Percentiles rank a stretch among this genome's conserved stretches.
Evolutionary conservation across 305 asterid species (phyloP).

Genomic region (Galium porrigens): DNA sequence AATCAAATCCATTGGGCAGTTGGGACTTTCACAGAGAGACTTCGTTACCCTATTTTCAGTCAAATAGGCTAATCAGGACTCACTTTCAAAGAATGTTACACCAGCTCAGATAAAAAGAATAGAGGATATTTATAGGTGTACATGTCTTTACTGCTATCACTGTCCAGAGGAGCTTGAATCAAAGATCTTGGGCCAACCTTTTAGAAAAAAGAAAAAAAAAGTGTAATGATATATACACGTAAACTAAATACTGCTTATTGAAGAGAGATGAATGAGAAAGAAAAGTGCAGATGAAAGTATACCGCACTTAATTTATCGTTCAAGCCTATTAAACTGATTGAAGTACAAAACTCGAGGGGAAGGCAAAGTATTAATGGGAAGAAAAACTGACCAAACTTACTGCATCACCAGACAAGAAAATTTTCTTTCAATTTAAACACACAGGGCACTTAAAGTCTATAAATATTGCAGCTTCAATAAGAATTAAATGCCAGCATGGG

Average conservation of each 20-base stretch:
- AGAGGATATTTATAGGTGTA: conserved; percentile 24
- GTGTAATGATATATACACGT: conserved; percentile 13
- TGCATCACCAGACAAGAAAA: neutral
- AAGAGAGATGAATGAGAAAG: conserved; percentile 15
- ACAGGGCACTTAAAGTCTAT: neutral
- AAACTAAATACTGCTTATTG: conserved; percentile 14
- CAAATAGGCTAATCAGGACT: conserved; percentile 15
- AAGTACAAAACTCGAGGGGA: neutral
- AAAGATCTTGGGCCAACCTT: conserved; percentile 92
- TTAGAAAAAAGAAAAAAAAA: conserved; percentile 16
- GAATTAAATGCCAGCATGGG: neutral
- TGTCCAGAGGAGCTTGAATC: conserved; percentile 91
- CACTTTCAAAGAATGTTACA: conserved; percentile 8
- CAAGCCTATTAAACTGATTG: neutral
- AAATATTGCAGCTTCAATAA: neutral
- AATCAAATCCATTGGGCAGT: conserved; percentile 79
- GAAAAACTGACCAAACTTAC: no score
- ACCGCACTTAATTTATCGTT: neutral
- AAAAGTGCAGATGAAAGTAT: conserved; percentile 12
- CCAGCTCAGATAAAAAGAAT: conserved; percentile 7
- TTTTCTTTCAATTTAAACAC: neutral
- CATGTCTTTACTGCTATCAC: conserved; percentile 61
- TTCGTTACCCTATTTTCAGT: conserved; percentile 52
- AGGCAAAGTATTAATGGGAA: no score
- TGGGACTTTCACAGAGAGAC: conserved; percentile 67